Conservation (phyloP, 495 filamentous ascomycete species). For the Neurospora sp. region DNA sequence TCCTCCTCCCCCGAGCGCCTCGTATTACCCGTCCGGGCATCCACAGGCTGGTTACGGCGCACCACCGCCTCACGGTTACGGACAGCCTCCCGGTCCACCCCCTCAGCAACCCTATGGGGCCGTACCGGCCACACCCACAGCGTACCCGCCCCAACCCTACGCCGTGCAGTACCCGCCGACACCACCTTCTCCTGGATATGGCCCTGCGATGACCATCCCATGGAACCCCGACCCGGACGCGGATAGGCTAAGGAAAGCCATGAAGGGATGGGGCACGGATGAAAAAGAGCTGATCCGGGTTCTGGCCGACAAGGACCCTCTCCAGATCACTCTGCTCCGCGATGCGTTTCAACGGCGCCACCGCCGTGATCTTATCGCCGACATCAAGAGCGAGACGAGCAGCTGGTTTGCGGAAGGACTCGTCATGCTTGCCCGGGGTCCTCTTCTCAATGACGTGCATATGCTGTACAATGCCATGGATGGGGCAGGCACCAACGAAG, state of each 20-base stretch:
- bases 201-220: conserved; percentile 48
- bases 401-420: conserved; percentile 63
- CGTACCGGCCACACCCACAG: conserved; percentile 20
- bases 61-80: neutral
- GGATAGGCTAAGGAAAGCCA: conserved; percentile 61
- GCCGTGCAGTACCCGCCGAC: conserved; percentile 36
- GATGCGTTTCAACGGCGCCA: conserved; percentile 51
- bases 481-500: conserved; percentile 79
- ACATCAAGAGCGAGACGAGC: conserved; percentile 66
- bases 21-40: conserved; percentile 3
- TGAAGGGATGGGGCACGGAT: conserved; percentile 89
- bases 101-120: conserved; percentile 21
- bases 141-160: conserved; percentile 23
- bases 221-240: conserved; percentile 58
- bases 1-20: conserved; percentile 1
- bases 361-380: conserved; percentile 56
- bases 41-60: neutral
- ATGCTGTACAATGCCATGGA: conserved; percentile 56
- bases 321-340: conserved; percentile 61
- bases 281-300: conserved; percentile 61
- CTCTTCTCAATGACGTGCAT: conserved; percentile 59
- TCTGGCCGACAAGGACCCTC: conserved; percentile 57
- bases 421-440: conserved; percentile 64
- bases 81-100: conserved; percentile 1
- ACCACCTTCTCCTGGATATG: conserved; percentile 52